Base-by-base conservation (phyloP, 2,329 filamentous ascomycete genomes). In the Ophiostoma sp. region DNA sequence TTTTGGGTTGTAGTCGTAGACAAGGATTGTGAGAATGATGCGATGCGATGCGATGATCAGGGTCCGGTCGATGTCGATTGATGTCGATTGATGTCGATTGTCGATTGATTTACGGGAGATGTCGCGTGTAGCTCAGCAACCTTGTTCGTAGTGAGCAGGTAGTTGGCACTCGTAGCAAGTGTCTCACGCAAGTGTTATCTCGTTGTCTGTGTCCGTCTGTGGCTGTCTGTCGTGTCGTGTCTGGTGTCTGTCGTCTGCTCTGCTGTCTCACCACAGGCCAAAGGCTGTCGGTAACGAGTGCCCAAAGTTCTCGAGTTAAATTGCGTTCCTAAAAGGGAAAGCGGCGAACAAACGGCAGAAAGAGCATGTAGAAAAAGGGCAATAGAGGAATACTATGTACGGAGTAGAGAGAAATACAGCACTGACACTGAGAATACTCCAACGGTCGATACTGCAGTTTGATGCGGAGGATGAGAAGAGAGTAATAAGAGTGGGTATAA, bases 1-100 rank as follows among this genome's bases (percentile, higher is more conserved):
- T 98, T 76, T 80, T 90, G 81, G 73, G n/a, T 3, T 39, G 17
- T 35, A 33, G 13, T 39, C 44, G 39, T 31, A 15, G 64, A 27
- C 33, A 36, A 65, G 62, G 62, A 65, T 65, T 6, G 20, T 31
- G 27, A 35, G 44, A n/a, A 48, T 48, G 44, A 48, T 48, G 44
- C 39, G n/a, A n/a, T 20, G 48, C 17, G 48, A 52, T 52, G 48
- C 48, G 48, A 52, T 27, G 52, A 57, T 57, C 23, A 57, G 52
- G 52, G 52, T 31, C 52, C 52, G 52, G 52, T 57, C 52, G 23
- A 57, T 23, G 52, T 54, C 48, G 8, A 17, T 48, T 17, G 44
- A 48, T 48, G 44, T 48, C 44, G 44, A 48, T 48, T 41, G 39
- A 41, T 10, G 39, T 41, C 39, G 11, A 41, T 41, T 39, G 39